Evolutionary conservation across 345 rosid species (phyloP), one percentile per base, ranked within the genome.

Genomic region (Eucalyptus camaldulensis): DNA sequence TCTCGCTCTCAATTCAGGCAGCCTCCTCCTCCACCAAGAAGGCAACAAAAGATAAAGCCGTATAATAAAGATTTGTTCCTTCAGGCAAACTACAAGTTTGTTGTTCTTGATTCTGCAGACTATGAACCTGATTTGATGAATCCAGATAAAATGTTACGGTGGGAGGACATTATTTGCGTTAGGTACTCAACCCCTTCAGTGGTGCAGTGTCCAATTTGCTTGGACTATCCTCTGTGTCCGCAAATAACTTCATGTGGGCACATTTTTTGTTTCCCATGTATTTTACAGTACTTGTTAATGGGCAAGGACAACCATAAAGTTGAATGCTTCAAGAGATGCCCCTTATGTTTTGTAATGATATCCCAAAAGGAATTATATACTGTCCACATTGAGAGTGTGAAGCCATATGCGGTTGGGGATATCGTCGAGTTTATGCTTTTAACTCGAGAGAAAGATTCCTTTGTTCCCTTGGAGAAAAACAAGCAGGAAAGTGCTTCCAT

Each of bases 211-310:
- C 99, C 99, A 25, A 95, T 98, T 90, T 98, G 99, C 91, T 92
- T 98, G 95, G 99, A 96, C 85, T 86, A 91, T 87, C 99, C 99
- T 91, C 92, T 97, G 5, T 98, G 99, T 90, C 96, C 99, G 5
- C 99, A 98, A 89, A 96, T 98, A 87, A 98, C 99, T 86, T 94
- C 97, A 2, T 98, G 99, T 86, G 99, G 99, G n/a, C 99, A 97
- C 89, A 95, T 98, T 13, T 97, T 96, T 94, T 98, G 99, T 92
- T 97, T 98, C 91, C 99, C 99, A 0, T 98, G 99, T 90, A 91
- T 98, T 88, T 93, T 98, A 49, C 96, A 90, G 87, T 98, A 98
- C 88, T 91, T 98, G 92, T 91, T 93, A 88, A 96, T 95, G 91
- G 99, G 95, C 44, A 93, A 93, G 91, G 97, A 94, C 89, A 93